Base-by-base conservation (phyloP, 345 rosid genomes). In the Dimocarpus longan region DNA sequence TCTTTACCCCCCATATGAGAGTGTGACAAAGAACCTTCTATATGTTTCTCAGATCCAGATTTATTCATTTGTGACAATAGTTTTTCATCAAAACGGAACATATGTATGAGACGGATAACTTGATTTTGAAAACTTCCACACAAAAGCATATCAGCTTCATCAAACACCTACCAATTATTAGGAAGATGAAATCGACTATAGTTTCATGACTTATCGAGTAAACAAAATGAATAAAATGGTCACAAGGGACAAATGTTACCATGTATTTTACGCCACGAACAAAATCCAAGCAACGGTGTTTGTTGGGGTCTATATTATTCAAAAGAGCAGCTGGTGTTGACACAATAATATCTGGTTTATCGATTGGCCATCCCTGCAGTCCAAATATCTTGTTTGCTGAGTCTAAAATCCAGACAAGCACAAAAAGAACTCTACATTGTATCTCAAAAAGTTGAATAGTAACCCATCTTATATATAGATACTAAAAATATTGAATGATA, bases 61-160 rank as follows among this genome's bases (percentile, higher is more conserved):
- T 60, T 81, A 77, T 83, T 80, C 71, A 79, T 74, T 73, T 75
- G 92, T 85, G 93, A 93, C 72, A 89, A 84, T 65, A 84, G 84
- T 74, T 96, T 96, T 85, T 92, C 98, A 81, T 92, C 95, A 50
- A 87, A 91, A 28, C 95, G 92, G n/a, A 95, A 73, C 95, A 95
- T 88, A 83, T 92, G 85, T 60, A 91, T 83, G 52, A 95, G 89
- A 81, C 97, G 95, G 65, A 91, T 85, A 74, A 93, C 92, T 81
- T 93, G 96, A 86, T 93, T 93, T 86, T 91, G 92, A 80, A 96
- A 96, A 82, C 97, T 85, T 71, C 98, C 97, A 24, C 92, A 87
- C 26, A 96, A 91, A 83, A 96, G 98, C 99, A 96, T 91, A 81
- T 94, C 99, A 37, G 98, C 99, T 86, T 95, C 99, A 90, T 95